Evolutionary conservation across 495 filamentous ascomycete genomes (phyloP), one percentile per base, ranked within the genome.

Genomic region (Aspergillus conjunctus): DNA sequence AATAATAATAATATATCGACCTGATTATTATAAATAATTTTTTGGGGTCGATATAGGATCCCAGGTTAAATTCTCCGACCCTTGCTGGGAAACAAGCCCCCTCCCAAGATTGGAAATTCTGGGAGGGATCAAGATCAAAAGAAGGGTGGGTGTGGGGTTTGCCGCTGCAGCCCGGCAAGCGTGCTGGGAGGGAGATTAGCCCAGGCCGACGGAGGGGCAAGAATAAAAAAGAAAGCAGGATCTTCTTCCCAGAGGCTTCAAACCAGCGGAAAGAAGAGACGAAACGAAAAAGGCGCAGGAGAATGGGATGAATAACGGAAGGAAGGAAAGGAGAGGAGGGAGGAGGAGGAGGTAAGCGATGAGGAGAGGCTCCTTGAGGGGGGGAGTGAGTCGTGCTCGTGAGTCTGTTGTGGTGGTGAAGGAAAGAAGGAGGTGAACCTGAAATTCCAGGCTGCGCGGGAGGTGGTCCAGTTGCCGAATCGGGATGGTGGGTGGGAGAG

Each of bases 81-180:
- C 65, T 68, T 68, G 65, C 65, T 64, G 65, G 59, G 33, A 2
- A 46, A 54, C 58, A 60, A 41, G 26, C 51, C 52, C 59, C 44
- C 44, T 61, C 34, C 55, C 46, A 56, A 51, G 56, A 43, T 49
- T 53, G 44, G 54, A 53, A 49, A 60, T 44, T 31, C 43, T 54
- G 57, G 46, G 53, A 66, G 56, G 50, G 55, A 61, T 54, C 58
- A 32, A 54, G 49, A 53, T 58, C 79, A 54, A 49, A 63, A 79
- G 74, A 59, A 83, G 70, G 64, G 77, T 79, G 39, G 85, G 85
- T 50, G 83, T 93, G 46, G 85, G 92, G 66, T 76, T 93, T 64
- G 58, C 61, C 63, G 68, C 72, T 73, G 72, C 72, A 67, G 67
- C 72, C 72, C 66, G 73, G 71, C 72, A 75, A 65, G 65, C 65